Evolutionary conservation across 495 filamentous ascomycete genomes (phyloP), one percentile per base, ranked within the genome.

Genomic region (Parachaetomium inaequale): DNA sequence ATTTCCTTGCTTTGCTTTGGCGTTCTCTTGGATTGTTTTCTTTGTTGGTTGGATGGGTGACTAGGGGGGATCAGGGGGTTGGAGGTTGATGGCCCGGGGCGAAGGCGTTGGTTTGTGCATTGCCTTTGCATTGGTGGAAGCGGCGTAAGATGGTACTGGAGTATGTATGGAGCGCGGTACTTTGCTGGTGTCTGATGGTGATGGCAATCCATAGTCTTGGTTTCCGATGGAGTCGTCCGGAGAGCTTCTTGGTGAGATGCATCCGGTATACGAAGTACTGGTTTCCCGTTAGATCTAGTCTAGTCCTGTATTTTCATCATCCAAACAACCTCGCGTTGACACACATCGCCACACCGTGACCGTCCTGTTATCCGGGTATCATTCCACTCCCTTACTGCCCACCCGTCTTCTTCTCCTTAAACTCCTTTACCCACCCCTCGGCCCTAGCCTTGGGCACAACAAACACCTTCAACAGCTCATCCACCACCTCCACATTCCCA

Each of bases 401-500:
- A 64, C 47, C 73, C 67, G 75, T 81, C 69, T 86, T 90, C 69
- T 85, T 81, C 63, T 71, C 79, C 79, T 95, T 98, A 75, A 90
- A 92, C 59, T 95, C 90, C 58, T 82, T 81, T 32, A 97, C 86
- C 82, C 91, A 98, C n/a, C 71, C 79, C 34, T 76, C 78, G 2
- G 85, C 87, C 74, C 84, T 85, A 7, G 69, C 70, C 67, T 81
- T 86, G 0, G 92, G 93, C 31, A 98, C 81, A 8, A 97, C 84
- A 65, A 88, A 87, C 10, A 98, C 81, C 72, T 78, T 85, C 10
- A 97, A 83, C 64, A 97, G 69, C 52, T 90, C 89, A 79, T 98
- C 94, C 49, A 95, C 84, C 28, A 98, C 80, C 75, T 94, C 91
- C 5, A 93, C 84, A 65, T 90, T 92, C n/a, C 89, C 87, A 15